phyloP scores from a whole-genome alignment of 331 rosid species.

The Saraca asoca region DNA sequence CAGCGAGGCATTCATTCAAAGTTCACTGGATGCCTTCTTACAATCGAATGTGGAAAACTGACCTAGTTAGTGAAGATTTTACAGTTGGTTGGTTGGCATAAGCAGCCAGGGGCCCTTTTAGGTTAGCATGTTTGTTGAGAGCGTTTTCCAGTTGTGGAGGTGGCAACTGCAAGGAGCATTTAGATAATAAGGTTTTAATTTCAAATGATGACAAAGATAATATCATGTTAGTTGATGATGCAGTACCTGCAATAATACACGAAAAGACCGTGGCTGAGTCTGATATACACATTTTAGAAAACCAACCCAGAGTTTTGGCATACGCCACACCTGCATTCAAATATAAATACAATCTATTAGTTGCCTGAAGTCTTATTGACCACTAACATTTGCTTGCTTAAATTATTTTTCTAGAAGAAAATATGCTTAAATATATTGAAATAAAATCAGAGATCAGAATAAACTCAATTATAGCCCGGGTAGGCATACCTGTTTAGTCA shows the following conservation, averaged over 20 bases:
- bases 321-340: slow-evolving; percentile 81
- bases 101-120: slow-evolving; percentile 74
- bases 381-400: not conserved
- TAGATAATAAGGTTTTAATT: slow-evolving; percentile 11
- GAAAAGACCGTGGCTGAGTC: slow-evolving; percentile 95
- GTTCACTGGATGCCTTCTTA: not conserved
- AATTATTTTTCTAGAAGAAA: not conserved
- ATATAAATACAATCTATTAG: slow-evolving; percentile 34
- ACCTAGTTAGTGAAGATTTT: slow-evolving; percentile 79
- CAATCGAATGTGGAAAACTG: slow-evolving; percentile 31
- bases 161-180: slow-evolving; percentile 68
- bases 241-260: slow-evolving; percentile 76
- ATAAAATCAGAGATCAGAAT: not conserved
- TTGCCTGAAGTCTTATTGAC: slow-evolving; percentile 7
- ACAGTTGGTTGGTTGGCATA: slow-evolving; percentile 78
- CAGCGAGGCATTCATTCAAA: not conserved
- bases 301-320: slow-evolving; percentile 99
- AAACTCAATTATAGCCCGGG: slow-evolving; percentile 15
- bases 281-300: slow-evolving; percentile 94
- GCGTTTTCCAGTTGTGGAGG: slow-evolving; percentile 87
- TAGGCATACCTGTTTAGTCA: slow-evolving; percentile 70
- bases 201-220: slow-evolving; percentile 16
- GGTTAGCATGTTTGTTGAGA: slow-evolving; percentile 70
- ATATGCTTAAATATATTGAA: not conserved
- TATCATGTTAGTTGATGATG: slow-evolving; percentile 25